phyloP scores from a whole-genome alignment of 139 green algal genomes.

The Chlamydomonas sphaeroides region DNA sequence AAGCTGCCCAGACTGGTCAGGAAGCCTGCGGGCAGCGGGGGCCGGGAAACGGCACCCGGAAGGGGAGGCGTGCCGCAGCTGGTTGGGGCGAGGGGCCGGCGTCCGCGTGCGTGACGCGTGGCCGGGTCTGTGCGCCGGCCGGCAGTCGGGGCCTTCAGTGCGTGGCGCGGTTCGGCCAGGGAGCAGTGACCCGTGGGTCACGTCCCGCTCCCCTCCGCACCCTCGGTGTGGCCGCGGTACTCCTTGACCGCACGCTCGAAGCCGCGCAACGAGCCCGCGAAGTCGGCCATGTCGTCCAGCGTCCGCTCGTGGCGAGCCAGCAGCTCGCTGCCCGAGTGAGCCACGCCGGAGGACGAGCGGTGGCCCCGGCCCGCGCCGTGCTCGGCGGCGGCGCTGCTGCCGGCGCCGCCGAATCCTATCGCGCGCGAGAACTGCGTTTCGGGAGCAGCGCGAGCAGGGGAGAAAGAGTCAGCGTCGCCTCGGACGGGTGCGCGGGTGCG shows the following conservation, averaged over 20 bases:
- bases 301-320: neutral
- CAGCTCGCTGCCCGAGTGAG: neutral
- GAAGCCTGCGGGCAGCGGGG: neutral
- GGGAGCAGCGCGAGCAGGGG: neutral
- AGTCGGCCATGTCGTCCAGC: slow-evolving; percentile 2
- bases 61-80: no score
- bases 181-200: no score
- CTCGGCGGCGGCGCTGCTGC: no score
- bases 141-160: no score
- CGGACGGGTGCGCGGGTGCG: no score
- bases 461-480: no score
- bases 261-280: neutral
- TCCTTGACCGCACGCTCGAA: neutral
- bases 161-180: no score
- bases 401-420: neutral
- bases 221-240: neutral
- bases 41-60: no score
- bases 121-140: no score
- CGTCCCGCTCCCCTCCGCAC: no score
- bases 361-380: no score
- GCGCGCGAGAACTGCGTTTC: neutral
- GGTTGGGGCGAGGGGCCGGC: neutral
- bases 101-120: neutral
- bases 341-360: no score
- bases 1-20: neutral